These are phyloP conservation scores for Chlorophyllum brunneum DNA, from an alignment of 768 basidiomycete genomes.

Conservation along the genomic window DNA sequence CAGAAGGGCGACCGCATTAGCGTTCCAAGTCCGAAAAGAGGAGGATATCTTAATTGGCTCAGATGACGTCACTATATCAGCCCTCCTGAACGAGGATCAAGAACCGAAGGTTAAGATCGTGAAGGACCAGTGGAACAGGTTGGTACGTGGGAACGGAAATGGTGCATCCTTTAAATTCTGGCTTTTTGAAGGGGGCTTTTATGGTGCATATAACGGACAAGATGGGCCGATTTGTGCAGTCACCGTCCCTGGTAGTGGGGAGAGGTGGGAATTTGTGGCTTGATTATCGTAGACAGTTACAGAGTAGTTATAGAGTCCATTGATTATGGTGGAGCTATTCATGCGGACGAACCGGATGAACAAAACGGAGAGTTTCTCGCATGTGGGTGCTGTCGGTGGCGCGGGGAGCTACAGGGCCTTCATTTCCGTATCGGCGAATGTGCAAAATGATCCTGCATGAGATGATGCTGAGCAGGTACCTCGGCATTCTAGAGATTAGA, in stretches of 20 bases:
- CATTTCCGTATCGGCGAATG: neutral
- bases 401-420: neutral
- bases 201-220: neutral
- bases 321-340: too few relatives aligned
- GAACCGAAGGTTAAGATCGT: neutral
- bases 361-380: too few relatives aligned
- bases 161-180: neutral
- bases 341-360: too few relatives aligned
- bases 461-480: neutral
- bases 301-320: too few relatives aligned
- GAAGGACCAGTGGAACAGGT: neutral
- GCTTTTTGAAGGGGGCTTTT: neutral
- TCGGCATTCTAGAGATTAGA: neutral
- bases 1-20: neutral
- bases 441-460: neutral
- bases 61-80: neutral
- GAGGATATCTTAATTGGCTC: slow-evolving; percentile 2
- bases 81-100: neutral
- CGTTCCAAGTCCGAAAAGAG: neutral
- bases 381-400: neutral
- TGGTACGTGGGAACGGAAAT: neutral
- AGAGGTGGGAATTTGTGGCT: slow-evolving; percentile 7
- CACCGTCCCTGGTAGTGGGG: neutral
- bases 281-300: neutral
- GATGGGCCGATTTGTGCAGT: neutral